Evolutionary conservation across 2,329 filamentous ascomycete genomes (phyloP), one percentile per base, ranked within the genome.

Genomic region (Aspergillus vadensis): DNA sequence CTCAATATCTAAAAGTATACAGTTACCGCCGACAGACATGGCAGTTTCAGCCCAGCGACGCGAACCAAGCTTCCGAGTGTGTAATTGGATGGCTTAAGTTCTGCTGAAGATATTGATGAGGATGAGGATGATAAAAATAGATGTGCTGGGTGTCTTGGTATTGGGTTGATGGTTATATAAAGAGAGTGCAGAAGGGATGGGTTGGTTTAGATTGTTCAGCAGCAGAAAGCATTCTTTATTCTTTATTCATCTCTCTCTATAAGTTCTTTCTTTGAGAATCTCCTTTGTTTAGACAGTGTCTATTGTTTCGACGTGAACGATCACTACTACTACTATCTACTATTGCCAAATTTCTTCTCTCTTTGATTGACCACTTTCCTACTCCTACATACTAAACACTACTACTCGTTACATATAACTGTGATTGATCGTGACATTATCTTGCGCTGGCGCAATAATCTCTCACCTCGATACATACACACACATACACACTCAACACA

Each of bases 81-180:
- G 32, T 36, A 36, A 36, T 36, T 36, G 32, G 32, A 36, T 36
- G 32, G 12, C 2, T 14, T 15, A 14, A 2, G 10, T 15, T 36
- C 32, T 36, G 32, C 32, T 36, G 12, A 14, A 36, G 2, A 36
- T 14, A 5, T 19, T 47, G 30, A 4, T 15, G 17, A 2, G 36
- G 52, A 55, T 21, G 52, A 23, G 4, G 21, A 55, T 44, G 53
- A 55, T 55, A 47, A 55, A 55, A 55, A 55, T 55, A 55, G 53
- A 15, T 19, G n/a, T 14, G 14, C 21, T 32, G 4, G 12, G 1
- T 21, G 38, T 19, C 9, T 50, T 12, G n/a, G 39, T 17, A 43
- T 9, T 36, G 32, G 5, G 5, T 14, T 14, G 15, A 25, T n/a
- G 19, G 44, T 27, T 19, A 17, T 36, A 47, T 32, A 47, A 44